Percentiles rank a stretch among this genome's conserved stretches.
These are phyloP conservation scores for Pseudopyricularia javanii DNA, from an alignment of 2,329 filamentous ascomycete genomes.

Conservation along the genomic window DNA sequence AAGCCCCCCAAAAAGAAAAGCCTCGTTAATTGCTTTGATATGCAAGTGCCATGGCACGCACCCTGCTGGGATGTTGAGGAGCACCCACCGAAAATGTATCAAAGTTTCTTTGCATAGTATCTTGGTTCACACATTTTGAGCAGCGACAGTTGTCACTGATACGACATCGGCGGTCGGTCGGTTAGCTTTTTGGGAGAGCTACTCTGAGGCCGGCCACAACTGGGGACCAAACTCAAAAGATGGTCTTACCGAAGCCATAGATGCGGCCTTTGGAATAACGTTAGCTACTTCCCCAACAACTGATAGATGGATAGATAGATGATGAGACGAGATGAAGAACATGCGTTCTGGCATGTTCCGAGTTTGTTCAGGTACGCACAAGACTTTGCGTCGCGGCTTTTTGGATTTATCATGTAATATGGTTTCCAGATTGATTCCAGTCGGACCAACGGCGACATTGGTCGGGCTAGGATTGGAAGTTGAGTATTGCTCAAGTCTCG, in stretches of 20 bases:
- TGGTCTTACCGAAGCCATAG: slow-evolving; percentile 2
- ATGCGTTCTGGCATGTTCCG: no score
- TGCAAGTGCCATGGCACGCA: no score
- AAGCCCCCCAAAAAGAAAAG: no score
- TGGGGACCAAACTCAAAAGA: neutral
- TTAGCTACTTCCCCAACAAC: neutral
- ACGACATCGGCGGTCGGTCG: neutral
- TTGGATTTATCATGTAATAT: no score
- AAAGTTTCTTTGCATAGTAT: slow-evolving; percentile 56
- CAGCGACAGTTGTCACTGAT: slow-evolving; percentile 63
- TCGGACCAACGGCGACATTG: no score
- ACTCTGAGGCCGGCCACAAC: neutral
- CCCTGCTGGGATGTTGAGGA: no score
- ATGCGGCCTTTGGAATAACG: neutral
- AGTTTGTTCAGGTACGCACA: no score
- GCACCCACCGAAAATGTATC: slow-evolving; percentile 51
- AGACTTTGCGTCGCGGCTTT: no score
- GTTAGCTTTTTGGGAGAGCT: neutral
- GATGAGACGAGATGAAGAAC: neutral
- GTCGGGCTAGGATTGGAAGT: no score
- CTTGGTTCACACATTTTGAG: slow-evolving; percentile 50
- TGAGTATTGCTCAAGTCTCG: no score
- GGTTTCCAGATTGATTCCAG: no score
- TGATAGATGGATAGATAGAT: neutral
- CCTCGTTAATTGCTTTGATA: no score